phyloP scores from a whole-genome alignment of 2,329 filamentous ascomycete genomes.

The Ambrosiella cleistominuta region DNA sequence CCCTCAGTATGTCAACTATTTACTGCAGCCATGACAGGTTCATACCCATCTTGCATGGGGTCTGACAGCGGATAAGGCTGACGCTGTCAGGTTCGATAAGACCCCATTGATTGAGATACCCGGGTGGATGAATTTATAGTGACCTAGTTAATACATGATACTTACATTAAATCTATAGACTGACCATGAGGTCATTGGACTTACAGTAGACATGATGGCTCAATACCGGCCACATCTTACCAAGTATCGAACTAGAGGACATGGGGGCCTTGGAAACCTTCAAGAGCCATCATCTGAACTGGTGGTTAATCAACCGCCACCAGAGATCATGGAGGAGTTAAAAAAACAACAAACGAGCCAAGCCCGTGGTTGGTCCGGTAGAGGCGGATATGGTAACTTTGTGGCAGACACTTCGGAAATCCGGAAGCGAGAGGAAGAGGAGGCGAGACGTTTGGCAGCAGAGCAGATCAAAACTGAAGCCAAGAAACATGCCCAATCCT shows the following conservation, averaged over 20 bases:
- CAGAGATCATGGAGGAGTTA: neutral
- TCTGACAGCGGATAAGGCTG: neutral
- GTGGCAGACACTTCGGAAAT: neutral
- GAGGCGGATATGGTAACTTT: neutral
- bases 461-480: neutral
- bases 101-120: neutral
- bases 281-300: neutral
- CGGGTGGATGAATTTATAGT: too few relatives aligned
- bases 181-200: neutral
- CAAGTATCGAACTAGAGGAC: constrained; percentile 21
- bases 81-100: neutral
- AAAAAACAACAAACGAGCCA: neutral
- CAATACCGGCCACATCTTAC: neutral
- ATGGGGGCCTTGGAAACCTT: constrained; percentile 48
- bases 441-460: neutral
- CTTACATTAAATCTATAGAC: neutral
- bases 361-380: neutral
- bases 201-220: neutral
- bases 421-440: neutral
- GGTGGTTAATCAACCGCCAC: neutral
- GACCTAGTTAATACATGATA: too few relatives aligned
- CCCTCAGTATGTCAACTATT: too few relatives aligned
- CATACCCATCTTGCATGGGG: too few relatives aligned
- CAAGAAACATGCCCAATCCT: neutral
- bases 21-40: too few relatives aligned